Base-by-base conservation (phyloP, 768 basidiomycete genomes). In the Infundibulicybe gibba region DNA sequence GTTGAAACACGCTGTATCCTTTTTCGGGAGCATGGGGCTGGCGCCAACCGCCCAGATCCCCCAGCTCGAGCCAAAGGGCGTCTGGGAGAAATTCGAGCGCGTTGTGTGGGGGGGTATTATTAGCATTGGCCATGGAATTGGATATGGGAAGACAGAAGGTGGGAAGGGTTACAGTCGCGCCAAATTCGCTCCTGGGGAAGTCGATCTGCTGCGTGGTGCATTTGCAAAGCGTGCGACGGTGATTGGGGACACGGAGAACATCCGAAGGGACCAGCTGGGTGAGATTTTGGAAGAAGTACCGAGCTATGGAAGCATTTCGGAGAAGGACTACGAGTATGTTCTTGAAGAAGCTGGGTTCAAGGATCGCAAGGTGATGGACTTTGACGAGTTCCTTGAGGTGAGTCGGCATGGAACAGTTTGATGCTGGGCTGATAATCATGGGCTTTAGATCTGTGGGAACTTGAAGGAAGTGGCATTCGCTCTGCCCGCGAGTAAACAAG, bases 371-470 rank as follows among this genome's bases (percentile, higher is more conserved):
- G 75, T 76, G 20, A 66, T 97, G 40, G 81, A 84, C 51, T 82
- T 91, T 56, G 88, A 94, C 53, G 89, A 90, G 59, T 94, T 94
- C 62, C 72, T 94, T 41, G 91, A 94, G 80, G 90, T 90, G 53
- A 12, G 82, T 67, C 19, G 32, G 12, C 44, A 32, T 48, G 49
- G 13, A 14, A 17, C 44, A 43, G 47, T 40, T 35, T 44, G 48
- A 44, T 47, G 32, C 1, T 40, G 33, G 11, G 9, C 44, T 43
- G 17, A 30, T 15, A 21, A 34, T n/a, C 37, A 31, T 19, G 15
- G 40, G 43, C 21, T 40, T 50, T 51, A 90, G 88, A 77, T 90
- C 32, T 90, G 86, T 58, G 87, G 81, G 2, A 80, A 76, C 46
- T 64, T 90, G 50, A 88, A 83, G 62, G 87, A 87, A 52, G 77